A percentile compares a stretch with the other conserved stretches of the same genome.
Conservation (phyloP, 108 stramenopile species). For the Skeletonema costatum region DNA sequence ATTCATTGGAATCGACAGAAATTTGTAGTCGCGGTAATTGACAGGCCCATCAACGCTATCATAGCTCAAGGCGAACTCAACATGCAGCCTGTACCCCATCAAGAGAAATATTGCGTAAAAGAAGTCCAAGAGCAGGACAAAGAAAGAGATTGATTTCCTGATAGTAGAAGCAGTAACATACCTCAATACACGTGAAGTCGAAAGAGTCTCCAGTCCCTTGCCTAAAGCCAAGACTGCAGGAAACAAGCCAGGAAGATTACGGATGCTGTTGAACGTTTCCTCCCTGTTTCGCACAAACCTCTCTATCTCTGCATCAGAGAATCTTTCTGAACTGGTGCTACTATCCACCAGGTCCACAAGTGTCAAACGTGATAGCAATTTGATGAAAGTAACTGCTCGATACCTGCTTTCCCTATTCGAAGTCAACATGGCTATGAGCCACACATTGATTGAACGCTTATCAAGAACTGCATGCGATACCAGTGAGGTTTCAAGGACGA, state of each 20-base stretch:
- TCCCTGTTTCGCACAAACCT: constrained; percentile 20
- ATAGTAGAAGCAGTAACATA: constrained; percentile 46
- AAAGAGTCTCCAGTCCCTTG: constrained; percentile 33
- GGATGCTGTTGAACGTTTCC: constrained; percentile 36
- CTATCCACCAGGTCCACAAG: constrained; percentile 27
- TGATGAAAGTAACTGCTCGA: constrained; percentile 39
- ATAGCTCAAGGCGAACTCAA: constrained; percentile 36
- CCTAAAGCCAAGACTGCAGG: constrained; percentile 45
- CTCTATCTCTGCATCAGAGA: constrained; percentile 40
- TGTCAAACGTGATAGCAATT: constrained; percentile 30
- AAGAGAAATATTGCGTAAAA: constrained; percentile 39
- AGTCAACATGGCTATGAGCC: constrained; percentile 49
- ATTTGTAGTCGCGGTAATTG: constrained; percentile 17
- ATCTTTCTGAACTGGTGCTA: constrained; percentile 34
- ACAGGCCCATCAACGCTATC: constrained; percentile 31
- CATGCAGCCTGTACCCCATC: constrained; percentile 39
- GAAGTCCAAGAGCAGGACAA: constrained; percentile 39
- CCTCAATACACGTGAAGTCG: constrained; percentile 43
- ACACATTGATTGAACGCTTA: constrained; percentile 48
- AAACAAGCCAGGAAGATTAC: constrained; percentile 35
- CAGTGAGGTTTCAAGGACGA: constrained; percentile 16
- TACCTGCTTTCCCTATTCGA: constrained; percentile 36
- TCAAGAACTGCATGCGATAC: constrained; percentile 35
- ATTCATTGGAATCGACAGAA: constrained; percentile 20
- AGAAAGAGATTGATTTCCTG: constrained; percentile 37